Percentiles rank a stretch among this genome's conserved stretches.
phyloP scores from a whole-genome alignment of 106 monocot genomes.

The Dactylorhiza incarnata region DNA sequence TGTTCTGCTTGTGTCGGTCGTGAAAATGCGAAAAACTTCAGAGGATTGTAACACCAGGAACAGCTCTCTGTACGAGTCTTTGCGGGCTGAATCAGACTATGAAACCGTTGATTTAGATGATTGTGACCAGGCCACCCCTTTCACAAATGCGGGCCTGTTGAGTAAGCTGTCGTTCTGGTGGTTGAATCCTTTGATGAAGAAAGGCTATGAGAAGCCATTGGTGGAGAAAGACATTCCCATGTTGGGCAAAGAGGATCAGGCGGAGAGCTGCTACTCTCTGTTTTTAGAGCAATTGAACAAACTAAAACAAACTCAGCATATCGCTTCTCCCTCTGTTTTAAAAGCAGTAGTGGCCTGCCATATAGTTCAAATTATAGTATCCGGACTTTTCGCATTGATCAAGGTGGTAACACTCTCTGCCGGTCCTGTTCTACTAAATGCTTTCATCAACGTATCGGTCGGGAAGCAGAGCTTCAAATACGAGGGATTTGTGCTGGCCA shows the following conservation, averaged over 20 bases:
- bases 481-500: constrained; percentile 63
- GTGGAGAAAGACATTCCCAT: constrained; percentile 74
- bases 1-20: constrained; percentile 28
- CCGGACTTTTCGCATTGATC: constrained; percentile 71
- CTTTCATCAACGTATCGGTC: constrained; percentile 64
- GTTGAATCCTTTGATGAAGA: constrained; percentile 90
- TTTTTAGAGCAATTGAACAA: constrained; percentile 45
- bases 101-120: constrained; percentile 12
- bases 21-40: constrained; percentile 7
- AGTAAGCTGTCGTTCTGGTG: constrained; percentile 85
- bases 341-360: constrained; percentile 67
- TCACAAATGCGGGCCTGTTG: constrained; percentile 57
- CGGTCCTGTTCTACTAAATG: constrained; percentile 71
- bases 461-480: constrained; percentile 36
- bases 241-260: constrained; percentile 39
- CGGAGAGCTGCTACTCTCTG: constrained; percentile 30
- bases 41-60: neutral
- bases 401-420: constrained; percentile 62
- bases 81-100: constrained; percentile 17
- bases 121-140: constrained; percentile 22
- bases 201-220: constrained; percentile 56
- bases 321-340: constrained; percentile 27
- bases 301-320: constrained; percentile 17
- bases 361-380: constrained; percentile 42
- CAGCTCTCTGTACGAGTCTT: constrained; percentile 26